phyloP scores from a whole-genome alignment of 176 grass and related monocot species.

The Oryza longistaminata region DNA sequence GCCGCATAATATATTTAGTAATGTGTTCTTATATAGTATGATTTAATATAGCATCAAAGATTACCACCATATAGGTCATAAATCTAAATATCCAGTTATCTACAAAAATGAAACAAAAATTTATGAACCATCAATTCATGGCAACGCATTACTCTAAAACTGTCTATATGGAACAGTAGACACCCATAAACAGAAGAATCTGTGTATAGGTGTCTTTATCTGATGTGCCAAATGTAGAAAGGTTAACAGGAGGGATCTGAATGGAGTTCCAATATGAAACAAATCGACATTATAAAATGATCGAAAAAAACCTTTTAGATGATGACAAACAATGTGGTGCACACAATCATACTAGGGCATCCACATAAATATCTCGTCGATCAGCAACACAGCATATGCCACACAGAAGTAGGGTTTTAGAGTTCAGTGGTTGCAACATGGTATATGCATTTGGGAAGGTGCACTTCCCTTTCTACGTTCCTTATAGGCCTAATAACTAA shows the following conservation, averaged over 20 bases:
- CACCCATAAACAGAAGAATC: constrained; percentile 6
- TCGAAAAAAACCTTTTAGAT: not conserved
- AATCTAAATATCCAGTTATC: constrained; percentile 11
- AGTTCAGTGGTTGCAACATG: not conserved
- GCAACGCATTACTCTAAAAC: not conserved
- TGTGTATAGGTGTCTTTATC: not conserved
- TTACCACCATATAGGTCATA: not conserved
- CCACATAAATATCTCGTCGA: not conserved
- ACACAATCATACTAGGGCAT: not conserved
- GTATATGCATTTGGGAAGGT: constrained; percentile 21
- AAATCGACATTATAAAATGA: not conserved
- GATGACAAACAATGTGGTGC: not conserved
- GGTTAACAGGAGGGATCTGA: not conserved
- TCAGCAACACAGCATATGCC: not conserved
- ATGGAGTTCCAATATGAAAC: not conserved
- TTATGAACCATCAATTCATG: constrained; percentile 11
- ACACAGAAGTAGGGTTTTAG: not conserved
- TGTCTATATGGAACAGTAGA: not conserved
- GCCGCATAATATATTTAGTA: too few relatives aligned
- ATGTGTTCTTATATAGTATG: too few relatives aligned
- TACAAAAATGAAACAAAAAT: not conserved
- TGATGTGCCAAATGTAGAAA: not conserved
- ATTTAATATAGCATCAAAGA: constrained; percentile 8
- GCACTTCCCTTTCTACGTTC: not conserved
- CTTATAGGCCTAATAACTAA: not conserved